Evolutionary conservation across 345 rosid species (phyloP).

Genomic region (Rhodamnia argentea): DNA sequence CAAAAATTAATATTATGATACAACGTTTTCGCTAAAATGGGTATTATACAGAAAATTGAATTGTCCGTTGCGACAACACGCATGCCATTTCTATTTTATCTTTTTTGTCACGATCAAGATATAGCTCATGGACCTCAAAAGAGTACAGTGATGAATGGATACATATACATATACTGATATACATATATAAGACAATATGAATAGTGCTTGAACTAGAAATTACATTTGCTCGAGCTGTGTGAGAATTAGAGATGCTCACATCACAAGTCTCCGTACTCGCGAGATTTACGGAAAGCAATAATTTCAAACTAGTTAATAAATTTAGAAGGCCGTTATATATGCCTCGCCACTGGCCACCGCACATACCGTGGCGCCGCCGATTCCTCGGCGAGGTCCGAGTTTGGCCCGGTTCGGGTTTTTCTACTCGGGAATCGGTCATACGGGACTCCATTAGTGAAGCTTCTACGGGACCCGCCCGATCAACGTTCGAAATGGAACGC

Average conservation of each 20-base stretch:
- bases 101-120: background rate
- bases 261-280: background rate
- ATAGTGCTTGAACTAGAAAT: background rate
- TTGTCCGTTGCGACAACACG: background rate
- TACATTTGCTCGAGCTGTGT: background rate
- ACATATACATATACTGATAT: background rate
- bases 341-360: background rate
- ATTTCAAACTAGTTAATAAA: rapidly evolving
- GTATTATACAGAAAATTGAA: background rate
- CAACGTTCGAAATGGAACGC: background rate
- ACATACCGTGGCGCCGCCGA: too few relatives aligned
- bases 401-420: background rate
- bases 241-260: background rate
- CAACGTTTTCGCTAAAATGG: background rate
- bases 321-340: background rate
- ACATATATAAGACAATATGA: background rate
- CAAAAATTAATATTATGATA: background rate
- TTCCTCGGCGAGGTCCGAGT: background rate
- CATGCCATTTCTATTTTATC: background rate
- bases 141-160: rapidly evolving
- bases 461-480: background rate
- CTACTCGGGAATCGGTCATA: background rate
- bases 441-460: background rate
- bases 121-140: background rate
- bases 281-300: background rate